phyloP scores from a whole-genome alignment of 176 grass and related monocot genomes.

The Hordeum marinum region DNA sequence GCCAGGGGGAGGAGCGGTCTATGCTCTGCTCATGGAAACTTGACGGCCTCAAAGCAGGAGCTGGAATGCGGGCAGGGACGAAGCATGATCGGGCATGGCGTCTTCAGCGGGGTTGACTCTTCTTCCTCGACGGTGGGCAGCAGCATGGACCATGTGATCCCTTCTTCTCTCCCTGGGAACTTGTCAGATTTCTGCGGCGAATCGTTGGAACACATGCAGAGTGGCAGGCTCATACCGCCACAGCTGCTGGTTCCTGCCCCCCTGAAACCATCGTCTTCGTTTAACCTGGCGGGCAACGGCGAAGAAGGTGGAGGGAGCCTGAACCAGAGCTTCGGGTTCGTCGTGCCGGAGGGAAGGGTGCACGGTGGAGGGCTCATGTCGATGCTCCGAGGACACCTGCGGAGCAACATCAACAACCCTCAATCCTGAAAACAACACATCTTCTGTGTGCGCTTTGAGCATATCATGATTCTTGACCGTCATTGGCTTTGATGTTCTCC shows the following conservation, averaged over 20 bases:
- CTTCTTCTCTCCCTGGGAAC: constrained; percentile 43
- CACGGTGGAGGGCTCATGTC: constrained; percentile 92
- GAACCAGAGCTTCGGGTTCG: background rate
- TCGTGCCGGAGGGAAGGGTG: constrained; percentile 82
- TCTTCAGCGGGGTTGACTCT: constrained; percentile 53
- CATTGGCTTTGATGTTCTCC: background rate
- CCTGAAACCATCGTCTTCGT: constrained; percentile 54
- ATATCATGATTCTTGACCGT: background rate
- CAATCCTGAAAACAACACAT: constrained; percentile 24
- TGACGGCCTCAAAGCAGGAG: constrained; percentile 37
- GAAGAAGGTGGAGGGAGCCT: background rate
- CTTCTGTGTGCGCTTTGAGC: background rate
- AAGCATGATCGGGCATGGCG: constrained; percentile 19
- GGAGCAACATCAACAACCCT: constrained; percentile 10
- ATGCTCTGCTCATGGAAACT: constrained; percentile 34
- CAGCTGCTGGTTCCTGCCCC: constrained; percentile 73
- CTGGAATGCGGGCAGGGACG: constrained; percentile 11
- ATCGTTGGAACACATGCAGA: constrained; percentile 34
- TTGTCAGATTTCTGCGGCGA: constrained; percentile 41
- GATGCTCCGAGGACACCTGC: constrained; percentile 38
- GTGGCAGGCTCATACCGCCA: constrained; percentile 47
- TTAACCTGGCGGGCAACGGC: background rate
- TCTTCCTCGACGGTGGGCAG: constrained; percentile 30
- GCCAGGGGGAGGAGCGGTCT: constrained; percentile 31
- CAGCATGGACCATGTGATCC: constrained; percentile 50